Conservation (phyloP, 2,329 filamentous ascomycete species). For the Fusarium torulosum region DNA sequence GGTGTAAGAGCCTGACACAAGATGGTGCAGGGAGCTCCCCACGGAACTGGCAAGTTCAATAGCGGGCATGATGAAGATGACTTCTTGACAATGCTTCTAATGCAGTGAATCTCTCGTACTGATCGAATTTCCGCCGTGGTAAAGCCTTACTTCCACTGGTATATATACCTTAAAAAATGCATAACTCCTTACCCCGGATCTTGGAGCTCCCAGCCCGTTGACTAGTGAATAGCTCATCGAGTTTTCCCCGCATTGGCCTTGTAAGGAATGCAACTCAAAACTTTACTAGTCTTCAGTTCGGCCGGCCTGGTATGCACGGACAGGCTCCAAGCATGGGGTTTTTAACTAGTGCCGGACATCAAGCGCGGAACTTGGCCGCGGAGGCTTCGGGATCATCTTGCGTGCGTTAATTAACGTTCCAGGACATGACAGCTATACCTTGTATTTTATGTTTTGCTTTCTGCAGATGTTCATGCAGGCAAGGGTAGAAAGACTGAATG, state of each 20-base stretch:
- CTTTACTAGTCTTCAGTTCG: background rate
- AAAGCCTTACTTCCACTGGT: background rate
- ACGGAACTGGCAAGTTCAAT: background rate
- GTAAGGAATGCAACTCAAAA: too few species aligned
- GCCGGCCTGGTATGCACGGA: too few species aligned
- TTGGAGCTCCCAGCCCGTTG: background rate
- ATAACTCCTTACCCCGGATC: background rate
- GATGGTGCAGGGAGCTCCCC: constrained; percentile 5
- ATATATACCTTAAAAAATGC: background rate
- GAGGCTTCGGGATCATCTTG: background rate
- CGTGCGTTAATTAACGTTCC: background rate
- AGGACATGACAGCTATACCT: background rate
- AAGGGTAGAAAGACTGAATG: too few species aligned
- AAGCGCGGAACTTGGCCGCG: constrained; percentile 2
- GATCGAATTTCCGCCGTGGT: too few species aligned
- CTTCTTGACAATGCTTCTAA: too few species aligned
- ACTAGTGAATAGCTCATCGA: background rate
- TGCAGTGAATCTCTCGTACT: background rate
- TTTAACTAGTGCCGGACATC: background rate
- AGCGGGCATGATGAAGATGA: background rate
- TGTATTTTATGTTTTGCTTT: background rate
- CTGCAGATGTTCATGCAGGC: too few species aligned
- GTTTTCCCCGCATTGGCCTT: background rate
- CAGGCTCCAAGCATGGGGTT: background rate
- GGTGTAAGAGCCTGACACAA: constrained; percentile 8